A percentile compares a stretch with the other conserved stretches of the same genome.
Conservation (phyloP, 768 basidiomycete genomes). For the Flagelloscypha sp. region DNA sequence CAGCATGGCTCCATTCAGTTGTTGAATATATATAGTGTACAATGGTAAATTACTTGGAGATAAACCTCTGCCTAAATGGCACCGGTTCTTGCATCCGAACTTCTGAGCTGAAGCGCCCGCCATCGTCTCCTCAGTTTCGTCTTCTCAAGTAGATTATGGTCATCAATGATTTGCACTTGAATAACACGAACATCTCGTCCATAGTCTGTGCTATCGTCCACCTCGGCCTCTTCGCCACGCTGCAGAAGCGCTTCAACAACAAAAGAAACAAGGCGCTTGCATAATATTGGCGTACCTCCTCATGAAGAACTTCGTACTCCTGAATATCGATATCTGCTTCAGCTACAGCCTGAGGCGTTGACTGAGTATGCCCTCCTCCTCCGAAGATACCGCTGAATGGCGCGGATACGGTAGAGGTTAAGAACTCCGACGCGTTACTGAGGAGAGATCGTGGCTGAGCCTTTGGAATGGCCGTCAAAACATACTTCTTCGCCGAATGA, state of each 20-base stretch:
- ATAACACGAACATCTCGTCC: constrained; percentile 50
- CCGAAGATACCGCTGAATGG: constrained; percentile 54
- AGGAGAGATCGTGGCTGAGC: constrained; percentile 62
- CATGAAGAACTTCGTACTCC: constrained; percentile 73
- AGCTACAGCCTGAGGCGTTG: constrained; percentile 63
- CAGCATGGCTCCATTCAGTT: no score
- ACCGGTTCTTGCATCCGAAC: constrained; percentile 12
- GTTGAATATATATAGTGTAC: no score
- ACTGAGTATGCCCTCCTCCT: constrained; percentile 23
- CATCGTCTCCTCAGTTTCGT: constrained; percentile 36
- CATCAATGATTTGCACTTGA: constrained; percentile 27
- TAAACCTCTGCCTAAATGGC: no score
- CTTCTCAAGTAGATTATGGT: constrained; percentile 19
- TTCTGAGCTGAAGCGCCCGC: constrained; percentile 38
- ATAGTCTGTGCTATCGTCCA: constrained; percentile 60
- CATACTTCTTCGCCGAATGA: constrained; percentile 55
- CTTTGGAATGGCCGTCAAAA: constrained; percentile 59
- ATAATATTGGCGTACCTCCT: no score
- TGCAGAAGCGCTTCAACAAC: no score
- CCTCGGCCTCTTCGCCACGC: constrained; percentile 67
- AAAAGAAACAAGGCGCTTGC: no score
- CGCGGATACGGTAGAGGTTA: constrained; percentile 50
- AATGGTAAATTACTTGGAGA: no score
- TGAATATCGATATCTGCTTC: constrained; percentile 59
- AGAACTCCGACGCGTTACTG: constrained; percentile 60